These are phyloP conservation scores for Fusarium citri DNA, from an alignment of 2,329 filamentous ascomycete species.

Conservation along the genomic window DNA sequence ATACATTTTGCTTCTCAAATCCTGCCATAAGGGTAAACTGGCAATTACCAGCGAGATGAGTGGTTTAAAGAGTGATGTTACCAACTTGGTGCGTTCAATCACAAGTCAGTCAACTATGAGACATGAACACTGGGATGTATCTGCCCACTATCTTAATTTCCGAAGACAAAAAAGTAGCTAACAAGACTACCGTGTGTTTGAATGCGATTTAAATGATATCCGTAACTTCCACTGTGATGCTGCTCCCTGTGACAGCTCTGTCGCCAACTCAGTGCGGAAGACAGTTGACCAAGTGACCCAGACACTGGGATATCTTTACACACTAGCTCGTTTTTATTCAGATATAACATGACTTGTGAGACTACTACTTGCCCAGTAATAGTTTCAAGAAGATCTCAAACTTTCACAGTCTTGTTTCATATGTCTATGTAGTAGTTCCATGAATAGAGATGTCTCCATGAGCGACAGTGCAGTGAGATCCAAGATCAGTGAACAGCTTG, in stretches of 20 bases:
- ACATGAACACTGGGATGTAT: neutral
- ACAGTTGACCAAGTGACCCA: no score
- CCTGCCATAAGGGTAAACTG: no score
- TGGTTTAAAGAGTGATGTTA: neutral
- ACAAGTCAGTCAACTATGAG: accelerated
- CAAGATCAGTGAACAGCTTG: no score
- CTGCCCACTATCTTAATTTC: neutral
- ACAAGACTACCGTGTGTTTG: no score
- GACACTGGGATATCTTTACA: no score
- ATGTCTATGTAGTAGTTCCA: neutral
- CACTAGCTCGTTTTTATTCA: accelerated
- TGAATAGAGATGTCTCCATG: neutral
- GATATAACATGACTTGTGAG: accelerated
- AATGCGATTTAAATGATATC: no score
- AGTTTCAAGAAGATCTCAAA: accelerated
- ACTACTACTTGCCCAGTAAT: accelerated
- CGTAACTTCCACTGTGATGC: accelerated
- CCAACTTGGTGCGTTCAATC: neutral
- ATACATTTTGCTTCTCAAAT: no score
- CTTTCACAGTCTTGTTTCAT: accelerated
- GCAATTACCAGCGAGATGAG: neutral
- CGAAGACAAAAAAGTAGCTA: no score
- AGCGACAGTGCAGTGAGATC: no score
- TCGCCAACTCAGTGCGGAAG: no score
- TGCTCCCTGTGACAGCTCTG: no score